phyloP scores from a whole-genome alignment of 352 stramenopile species.

The Phytophthora fragariae region DNA sequence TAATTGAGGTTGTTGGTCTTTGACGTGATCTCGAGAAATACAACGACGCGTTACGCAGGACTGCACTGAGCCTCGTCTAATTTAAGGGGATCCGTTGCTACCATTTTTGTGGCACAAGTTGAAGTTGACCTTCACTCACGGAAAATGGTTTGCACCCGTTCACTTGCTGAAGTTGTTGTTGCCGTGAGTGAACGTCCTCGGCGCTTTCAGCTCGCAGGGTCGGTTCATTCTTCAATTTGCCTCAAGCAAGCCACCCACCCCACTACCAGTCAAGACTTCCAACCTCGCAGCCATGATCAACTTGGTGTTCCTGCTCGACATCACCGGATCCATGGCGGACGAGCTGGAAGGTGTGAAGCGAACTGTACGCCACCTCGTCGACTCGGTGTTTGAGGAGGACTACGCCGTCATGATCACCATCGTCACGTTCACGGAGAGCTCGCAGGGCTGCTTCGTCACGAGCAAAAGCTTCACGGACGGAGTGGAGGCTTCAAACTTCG shows the following conservation, averaged over 20 bases:
- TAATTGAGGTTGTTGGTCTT: neutral
- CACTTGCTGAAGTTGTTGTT: neutral
- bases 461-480: constrained; percentile 71
- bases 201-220: neutral
- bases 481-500: constrained; percentile 47
- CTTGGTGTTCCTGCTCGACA: constrained; percentile 77
- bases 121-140: constrained; percentile 42
- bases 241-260: neutral
- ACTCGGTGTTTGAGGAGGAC: constrained; percentile 59
- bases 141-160: constrained; percentile 10
- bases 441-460: constrained; percentile 65
- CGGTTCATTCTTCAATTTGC: constrained; percentile 32
- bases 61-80: neutral
- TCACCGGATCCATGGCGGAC: constrained; percentile 74
- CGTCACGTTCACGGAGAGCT: constrained; percentile 74
- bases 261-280: neutral
- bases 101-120: constrained; percentile 20
- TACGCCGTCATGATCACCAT: constrained; percentile 71
- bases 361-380: constrained; percentile 61
- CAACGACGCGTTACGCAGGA: neutral
- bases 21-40: neutral
- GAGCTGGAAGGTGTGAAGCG: constrained; percentile 65
- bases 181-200: constrained; percentile 29
- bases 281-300: constrained; percentile 55
- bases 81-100: neutral